Evolutionary conservation across 495 filamentous ascomycete genomes (phyloP).

Genomic region (Halenospora varia): DNA sequence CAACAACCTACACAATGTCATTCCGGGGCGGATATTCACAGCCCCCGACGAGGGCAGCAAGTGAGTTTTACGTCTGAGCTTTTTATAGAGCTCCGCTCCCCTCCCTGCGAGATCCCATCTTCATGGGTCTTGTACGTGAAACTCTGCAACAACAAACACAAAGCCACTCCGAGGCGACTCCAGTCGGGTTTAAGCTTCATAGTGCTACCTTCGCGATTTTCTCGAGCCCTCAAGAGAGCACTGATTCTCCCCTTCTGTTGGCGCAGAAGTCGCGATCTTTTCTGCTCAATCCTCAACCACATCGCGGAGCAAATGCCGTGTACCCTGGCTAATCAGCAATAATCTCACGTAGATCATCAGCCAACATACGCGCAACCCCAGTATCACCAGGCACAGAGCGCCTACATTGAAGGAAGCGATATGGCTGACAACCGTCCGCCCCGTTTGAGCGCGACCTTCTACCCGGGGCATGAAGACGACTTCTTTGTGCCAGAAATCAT

Average conservation of each 20-base stretch:
- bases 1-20: too few relatives aligned
- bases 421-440: constrained; percentile 19
- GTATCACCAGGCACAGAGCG: background rate
- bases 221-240: background rate
- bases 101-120: background rate
- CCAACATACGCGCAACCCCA: background rate
- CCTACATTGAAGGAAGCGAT: background rate
- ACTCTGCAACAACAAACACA: background rate
- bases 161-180: background rate
- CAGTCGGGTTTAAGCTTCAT: background rate
- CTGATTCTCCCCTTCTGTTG: background rate
- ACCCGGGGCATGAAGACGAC: constrained; percentile 84
- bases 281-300: background rate
- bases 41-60: too few relatives aligned
- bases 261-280: background rate
- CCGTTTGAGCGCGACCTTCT: constrained; percentile 74
- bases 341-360: constrained; percentile 1
- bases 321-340: background rate
- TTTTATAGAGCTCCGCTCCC: background rate
- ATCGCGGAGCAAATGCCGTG: background rate
- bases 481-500: constrained; percentile 75
- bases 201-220: background rate
- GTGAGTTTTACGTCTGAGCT: too few relatives aligned
- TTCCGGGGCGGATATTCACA: background rate
- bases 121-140: background rate